Evolutionary conservation across 768 basidiomycete species (phyloP), one percentile per base, ranked within the genome.

Genomic region (Crepidotus variabilis): DNA sequence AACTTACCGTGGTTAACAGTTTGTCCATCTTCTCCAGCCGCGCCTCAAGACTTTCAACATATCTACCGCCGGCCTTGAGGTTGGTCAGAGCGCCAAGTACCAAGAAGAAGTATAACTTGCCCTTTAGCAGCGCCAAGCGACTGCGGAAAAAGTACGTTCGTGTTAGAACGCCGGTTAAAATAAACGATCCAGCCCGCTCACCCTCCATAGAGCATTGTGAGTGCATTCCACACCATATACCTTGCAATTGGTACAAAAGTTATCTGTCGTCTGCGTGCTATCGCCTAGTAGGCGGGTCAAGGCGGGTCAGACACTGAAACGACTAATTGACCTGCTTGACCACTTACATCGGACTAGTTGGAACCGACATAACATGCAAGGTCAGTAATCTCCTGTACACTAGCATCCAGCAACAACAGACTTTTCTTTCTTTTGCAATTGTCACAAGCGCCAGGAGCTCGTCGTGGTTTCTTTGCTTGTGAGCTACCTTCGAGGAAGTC

Each of bases 381-480:
- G 32, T 34, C 2, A 36, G 18, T 28, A 47, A 24, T 7, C 28
- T 28, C 28, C 28, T 28, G 3, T 8, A 39, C 32, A 28, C 18
- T 45, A 35, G 23, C 28, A n/a, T 21, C 46, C 51, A 32, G 10
- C n/a, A 33, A 34, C 13, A 14, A 71, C 76, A 36, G 57, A 82
- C 85, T 80, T 67, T 89, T 90, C 76, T 88, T 88, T 54, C 79
- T 72, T 58, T 86, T 76, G 68, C 88, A 90, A 2, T 80, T 71
- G 63, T 88, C 87, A 68, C 87, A 90, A 7, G 86, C 86, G 22
- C 86, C 76, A 58, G 81, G 82, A 35, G 83, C 78, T 60, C 79
- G 73, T 50, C 82, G 39, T 20, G 39, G 67, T 65, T 82, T 83
- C 74, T 84, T 85, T 5, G 60, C 59, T 48, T 59, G 60, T 23